A percentile compares a stretch with the other conserved stretches of the same genome.
phyloP scores from a whole-genome alignment of 306 rosid genomes.

The Vigna mungo region DNA sequence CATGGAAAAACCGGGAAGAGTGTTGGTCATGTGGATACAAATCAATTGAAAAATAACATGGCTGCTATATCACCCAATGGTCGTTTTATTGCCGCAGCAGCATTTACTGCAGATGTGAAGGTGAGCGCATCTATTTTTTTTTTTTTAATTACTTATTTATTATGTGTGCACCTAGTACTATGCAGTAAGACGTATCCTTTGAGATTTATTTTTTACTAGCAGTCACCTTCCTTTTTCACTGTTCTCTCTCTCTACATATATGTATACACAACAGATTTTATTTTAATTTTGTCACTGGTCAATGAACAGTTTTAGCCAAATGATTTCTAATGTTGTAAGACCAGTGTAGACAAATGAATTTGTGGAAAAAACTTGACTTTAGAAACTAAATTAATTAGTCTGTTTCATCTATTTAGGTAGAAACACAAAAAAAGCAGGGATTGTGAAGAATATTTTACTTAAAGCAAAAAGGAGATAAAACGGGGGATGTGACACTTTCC shows the following conservation, averaged over 20 bases:
- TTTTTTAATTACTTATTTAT: slow-evolving; percentile 23
- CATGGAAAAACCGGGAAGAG: slow-evolving; percentile 94
- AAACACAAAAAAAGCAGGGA: slow-evolving; percentile 23
- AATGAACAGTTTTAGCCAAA: neutral
- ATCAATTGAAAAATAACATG: slow-evolving; percentile 95
- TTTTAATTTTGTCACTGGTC: slow-evolving; percentile 11
- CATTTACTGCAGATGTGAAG: slow-evolving; percentile 99
- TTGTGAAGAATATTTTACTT: slow-evolving; percentile 16
- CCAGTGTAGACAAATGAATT: slow-evolving; percentile 1
- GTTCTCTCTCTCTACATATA: neutral
- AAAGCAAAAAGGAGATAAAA: neutral
- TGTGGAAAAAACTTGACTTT: slow-evolving; percentile 27
- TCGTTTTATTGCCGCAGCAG: slow-evolving; percentile 99
- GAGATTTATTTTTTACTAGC: neutral
- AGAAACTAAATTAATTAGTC: neutral
- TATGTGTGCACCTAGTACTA: neutral
- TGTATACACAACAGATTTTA: slow-evolving; percentile 2
- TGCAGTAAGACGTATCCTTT: slow-evolving; percentile 7
- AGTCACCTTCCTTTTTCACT: neutral
- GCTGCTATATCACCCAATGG: slow-evolving; percentile 95
- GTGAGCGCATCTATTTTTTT: slow-evolving; percentile 44
- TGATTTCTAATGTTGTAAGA: slow-evolving; percentile 1
- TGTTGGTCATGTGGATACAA: slow-evolving; percentile 91
- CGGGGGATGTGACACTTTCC: neutral
- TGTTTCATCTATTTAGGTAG: slow-evolving; percentile 7